These are phyloP conservation scores for Aristolochia californica DNA, from an alignment of 164 flowering plant genomes.

Conservation along the genomic window DNA sequence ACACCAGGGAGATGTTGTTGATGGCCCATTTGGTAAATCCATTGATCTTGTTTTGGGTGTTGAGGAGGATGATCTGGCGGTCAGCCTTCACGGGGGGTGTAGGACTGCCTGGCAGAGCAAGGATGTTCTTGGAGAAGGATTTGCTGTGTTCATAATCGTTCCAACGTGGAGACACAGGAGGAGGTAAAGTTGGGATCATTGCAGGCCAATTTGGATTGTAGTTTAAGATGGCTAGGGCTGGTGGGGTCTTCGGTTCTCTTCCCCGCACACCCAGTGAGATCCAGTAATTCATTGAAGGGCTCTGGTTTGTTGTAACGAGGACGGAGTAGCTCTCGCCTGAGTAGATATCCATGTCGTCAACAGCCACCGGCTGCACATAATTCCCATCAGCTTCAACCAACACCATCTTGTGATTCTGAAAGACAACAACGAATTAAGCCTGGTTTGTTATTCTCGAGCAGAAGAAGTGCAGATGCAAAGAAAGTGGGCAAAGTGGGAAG, in stretches of 20 bases:
- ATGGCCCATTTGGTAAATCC: slow-evolving; percentile 78
- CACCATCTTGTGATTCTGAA: slow-evolving; percentile 67
- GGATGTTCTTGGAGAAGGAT: slow-evolving; percentile 35
- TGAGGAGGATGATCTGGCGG: slow-evolving; percentile 57
- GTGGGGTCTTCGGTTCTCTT: slow-evolving; percentile 58
- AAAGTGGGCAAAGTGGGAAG: no score
- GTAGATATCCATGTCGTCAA: slow-evolving; percentile 57
- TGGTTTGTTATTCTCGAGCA: background rate
- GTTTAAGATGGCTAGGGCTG: slow-evolving; percentile 59
- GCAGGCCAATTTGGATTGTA: slow-evolving; percentile 43
- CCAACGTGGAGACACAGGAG: slow-evolving; percentile 67
- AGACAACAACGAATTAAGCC: background rate
- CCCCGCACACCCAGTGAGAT: slow-evolving; percentile 49
- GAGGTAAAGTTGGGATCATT: slow-evolving; percentile 39
- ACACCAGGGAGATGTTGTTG: slow-evolving; percentile 57
- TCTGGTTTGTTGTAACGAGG: slow-evolving; percentile 53
- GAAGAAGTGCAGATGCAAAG: background rate
- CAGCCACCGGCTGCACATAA: slow-evolving; percentile 55
- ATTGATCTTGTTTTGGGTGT: slow-evolving; percentile 66
- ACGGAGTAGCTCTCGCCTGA: slow-evolving; percentile 93
- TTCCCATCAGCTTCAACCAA: slow-evolving; percentile 96
- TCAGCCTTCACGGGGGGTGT: slow-evolving; percentile 35
- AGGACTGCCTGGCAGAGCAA: slow-evolving; percentile 34
- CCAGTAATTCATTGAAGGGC: slow-evolving; percentile 68
- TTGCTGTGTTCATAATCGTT: slow-evolving; percentile 47